Percentiles rank a stretch among this genome's conserved stretches.
Evolutionary conservation across 441 rosid genomes (phyloP).

Genomic region (Brassica hybrid): DNA sequence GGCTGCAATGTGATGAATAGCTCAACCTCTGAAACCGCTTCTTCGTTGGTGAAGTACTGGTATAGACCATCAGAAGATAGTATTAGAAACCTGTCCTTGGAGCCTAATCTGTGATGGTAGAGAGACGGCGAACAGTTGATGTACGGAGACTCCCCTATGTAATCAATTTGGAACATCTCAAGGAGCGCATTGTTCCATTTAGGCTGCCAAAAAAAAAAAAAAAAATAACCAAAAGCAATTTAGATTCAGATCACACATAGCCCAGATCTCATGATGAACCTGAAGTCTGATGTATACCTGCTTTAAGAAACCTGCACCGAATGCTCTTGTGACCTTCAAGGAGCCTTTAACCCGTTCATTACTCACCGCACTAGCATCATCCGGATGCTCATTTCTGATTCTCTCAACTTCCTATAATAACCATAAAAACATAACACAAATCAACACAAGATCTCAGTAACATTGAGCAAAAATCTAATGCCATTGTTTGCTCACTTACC

Average conservation of each 20-base stretch:
- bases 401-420: constrained; percentile 73
- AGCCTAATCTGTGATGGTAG: constrained; percentile 73
- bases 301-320: constrained; percentile 89
- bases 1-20: constrained; percentile 75
- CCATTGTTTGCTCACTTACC: constrained; percentile 43
- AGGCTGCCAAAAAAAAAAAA: constrained; percentile 54
- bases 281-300: constrained; percentile 51
- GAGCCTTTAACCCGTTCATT: constrained; percentile 92
- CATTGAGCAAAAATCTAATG: neutral
- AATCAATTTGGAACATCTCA: constrained; percentile 87
- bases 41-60: constrained; percentile 86
- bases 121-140: constrained; percentile 71
- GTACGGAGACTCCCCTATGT: constrained; percentile 76
- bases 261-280: neutral
- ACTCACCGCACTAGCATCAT: constrained; percentile 61
- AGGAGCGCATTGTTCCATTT: constrained; percentile 85
- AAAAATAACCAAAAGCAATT: constrained; percentile 31
- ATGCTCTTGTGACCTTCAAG: constrained; percentile 89
- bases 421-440: constrained; percentile 23
- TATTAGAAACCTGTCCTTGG: constrained; percentile 75
- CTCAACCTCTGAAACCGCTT: constrained; percentile 80
- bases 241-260: constrained; percentile 13
- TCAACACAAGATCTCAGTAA: neutral
- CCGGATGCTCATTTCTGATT: constrained; percentile 74
- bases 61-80: constrained; percentile 85